Evolutionary conservation across 2,329 filamentous ascomycete species (phyloP).

Genomic region (Penicillium vulpinum): DNA sequence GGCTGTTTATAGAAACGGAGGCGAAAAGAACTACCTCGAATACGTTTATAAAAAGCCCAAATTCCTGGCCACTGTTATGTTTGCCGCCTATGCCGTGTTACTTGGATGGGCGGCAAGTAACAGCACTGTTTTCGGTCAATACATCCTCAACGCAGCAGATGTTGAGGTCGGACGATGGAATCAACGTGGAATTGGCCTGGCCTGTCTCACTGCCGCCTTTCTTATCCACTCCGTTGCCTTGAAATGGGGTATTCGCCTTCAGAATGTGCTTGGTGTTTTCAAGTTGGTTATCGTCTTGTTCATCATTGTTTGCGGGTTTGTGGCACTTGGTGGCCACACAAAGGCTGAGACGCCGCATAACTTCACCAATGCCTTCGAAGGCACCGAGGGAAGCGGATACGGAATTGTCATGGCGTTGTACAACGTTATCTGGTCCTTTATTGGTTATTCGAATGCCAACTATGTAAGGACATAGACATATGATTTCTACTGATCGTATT

Average conservation of each 20-base stretch:
- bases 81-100: slow-evolving; percentile 53
- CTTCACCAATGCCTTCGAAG: slow-evolving; percentile 42
- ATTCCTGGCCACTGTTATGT: slow-evolving; percentile 56
- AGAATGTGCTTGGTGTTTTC: slow-evolving; percentile 52
- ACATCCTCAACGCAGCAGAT: slow-evolving; percentile 51
- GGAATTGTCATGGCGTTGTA: slow-evolving; percentile 61
- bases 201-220: slow-evolving; percentile 50
- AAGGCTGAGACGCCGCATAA: slow-evolving; percentile 40
- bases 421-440: slow-evolving; percentile 63
- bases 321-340: slow-evolving; percentile 42
- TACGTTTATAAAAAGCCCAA: slow-evolving; percentile 53
- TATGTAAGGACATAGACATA: slow-evolving; percentile 46
- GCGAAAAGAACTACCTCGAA: slow-evolving; percentile 58
- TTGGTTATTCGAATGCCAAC: slow-evolving; percentile 63
- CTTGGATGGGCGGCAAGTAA: slow-evolving; percentile 56
- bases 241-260: slow-evolving; percentile 50
- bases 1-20: slow-evolving; percentile 45
- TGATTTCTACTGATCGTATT: slow-evolving; percentile 1
- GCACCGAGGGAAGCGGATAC: slow-evolving; percentile 38
- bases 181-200: slow-evolving; percentile 51
- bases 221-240: slow-evolving; percentile 50
- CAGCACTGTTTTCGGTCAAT: slow-evolving; percentile 55
- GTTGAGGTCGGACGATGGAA: slow-evolving; percentile 50
- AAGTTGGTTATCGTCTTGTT: slow-evolving; percentile 54
- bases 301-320: slow-evolving; percentile 47